phyloP scores from a whole-genome alignment of 2,329 filamentous ascomycete species.

The Hirsutella thompsonii region DNA sequence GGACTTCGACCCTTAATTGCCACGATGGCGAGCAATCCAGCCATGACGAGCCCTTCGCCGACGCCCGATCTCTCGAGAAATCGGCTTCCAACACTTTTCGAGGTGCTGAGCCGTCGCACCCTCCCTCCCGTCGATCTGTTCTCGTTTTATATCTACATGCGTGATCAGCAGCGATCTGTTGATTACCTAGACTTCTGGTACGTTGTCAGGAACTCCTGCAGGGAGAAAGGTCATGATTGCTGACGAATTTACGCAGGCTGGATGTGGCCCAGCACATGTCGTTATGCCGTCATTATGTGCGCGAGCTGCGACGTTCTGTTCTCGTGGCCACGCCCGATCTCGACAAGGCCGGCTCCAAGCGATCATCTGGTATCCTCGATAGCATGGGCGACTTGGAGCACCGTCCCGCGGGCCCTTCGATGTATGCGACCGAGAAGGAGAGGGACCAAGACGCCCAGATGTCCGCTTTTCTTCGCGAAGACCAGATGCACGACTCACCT shows the following conservation, averaged over 20 bases:
- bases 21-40: slow-evolving; percentile 11
- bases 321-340: slow-evolving; percentile 86
- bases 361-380: slow-evolving; percentile 71
- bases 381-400: slow-evolving; percentile 54
- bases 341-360: slow-evolving; percentile 68
- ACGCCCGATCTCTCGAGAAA: slow-evolving; percentile 56
- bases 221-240: not conserved
- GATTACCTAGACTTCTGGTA: slow-evolving; percentile 99
- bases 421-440: slow-evolving; percentile 56
- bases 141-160: slow-evolving; percentile 99
- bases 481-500: slow-evolving; percentile 42
- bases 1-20: not conserved
- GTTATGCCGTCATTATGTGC: slow-evolving; percentile 90
- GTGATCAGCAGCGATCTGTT: slow-evolving; percentile 93
- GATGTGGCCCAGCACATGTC: slow-evolving; percentile 99
- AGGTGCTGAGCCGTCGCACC: slow-evolving; percentile 89
- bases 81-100: slow-evolving; percentile 84
- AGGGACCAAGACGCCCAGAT: slow-evolving; percentile 78
- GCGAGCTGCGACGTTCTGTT: slow-evolving; percentile 84
- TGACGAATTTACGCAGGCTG: slow-evolving; percentile 51
- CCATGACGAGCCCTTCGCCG: slow-evolving; percentile 33
- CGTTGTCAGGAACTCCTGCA: slow-evolving; percentile 12
- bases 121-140: slow-evolving; percentile 91
- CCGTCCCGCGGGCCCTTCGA: slow-evolving; percentile 45
- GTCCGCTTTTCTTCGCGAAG: slow-evolving; percentile 74